Base-by-base conservation (phyloP, 768 basidiomycete species). In the Mycena rebaudengoi region DNA sequence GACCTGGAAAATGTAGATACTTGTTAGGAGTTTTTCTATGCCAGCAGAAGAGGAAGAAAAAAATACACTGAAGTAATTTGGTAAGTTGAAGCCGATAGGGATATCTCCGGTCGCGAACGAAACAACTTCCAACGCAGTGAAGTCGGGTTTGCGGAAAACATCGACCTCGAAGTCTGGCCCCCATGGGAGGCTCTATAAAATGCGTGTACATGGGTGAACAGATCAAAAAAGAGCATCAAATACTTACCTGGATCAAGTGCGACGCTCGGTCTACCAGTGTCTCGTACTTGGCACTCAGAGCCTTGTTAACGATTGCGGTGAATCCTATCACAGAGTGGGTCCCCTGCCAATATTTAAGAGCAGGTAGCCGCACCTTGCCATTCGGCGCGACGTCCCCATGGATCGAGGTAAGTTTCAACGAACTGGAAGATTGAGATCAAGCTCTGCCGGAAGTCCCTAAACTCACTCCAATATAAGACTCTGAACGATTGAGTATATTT, bases 381-480 rank as follows among this genome's bases (percentile, higher is more conserved):
- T 74, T 96, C 95, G 0, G 95, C 95, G 52, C 95, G 87, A n/a
- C 86, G 90, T 33, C 94, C 95, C 62, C 92, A 95, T 7, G 95
- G 95, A 71, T 96, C 95, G 18, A 95, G 90, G 63, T 93, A 93
- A 1, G 90, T 94, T 81, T 94, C 92, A 39, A 94, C 84, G 74
- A 93, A 94, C 76, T 85, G 52, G 11, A 23, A 37, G 35, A 52
- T 13, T 48, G 30, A 39, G 41, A 20, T 51, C 28, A 40, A 39
- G 51, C n/a, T 40, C n/a, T 28, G 26, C n/a, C 52, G 43, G 40
- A 18, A 11, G 10, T 44, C 63, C 30, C 23, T 39, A 21, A 12
- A 74, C 82, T 64, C 66, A 83, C 84, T 23, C 94, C 94, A 59
- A 95, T 88, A 74, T 95, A 95, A 29, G 88, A 91, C 75, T 96